phyloP scores from a whole-genome alignment of 2,329 filamentous ascomycete genomes.

The Beauveria rudraprayagi region DNA sequence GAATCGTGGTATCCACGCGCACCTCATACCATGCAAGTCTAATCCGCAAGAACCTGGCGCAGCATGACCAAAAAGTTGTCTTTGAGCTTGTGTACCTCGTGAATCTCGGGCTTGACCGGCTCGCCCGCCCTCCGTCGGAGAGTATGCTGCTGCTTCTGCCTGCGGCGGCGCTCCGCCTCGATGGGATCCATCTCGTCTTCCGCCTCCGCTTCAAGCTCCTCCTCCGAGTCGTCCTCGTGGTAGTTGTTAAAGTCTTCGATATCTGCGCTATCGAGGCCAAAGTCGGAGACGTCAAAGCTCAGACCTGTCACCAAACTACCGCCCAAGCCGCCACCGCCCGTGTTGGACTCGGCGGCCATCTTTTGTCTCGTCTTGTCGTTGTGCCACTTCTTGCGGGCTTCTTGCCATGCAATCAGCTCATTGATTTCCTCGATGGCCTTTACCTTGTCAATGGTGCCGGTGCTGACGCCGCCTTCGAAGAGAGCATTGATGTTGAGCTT shows the following conservation, averaged over 20 bases:
- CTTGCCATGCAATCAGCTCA: slow-evolving; percentile 83
- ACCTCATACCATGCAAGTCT: slow-evolving; percentile 16
- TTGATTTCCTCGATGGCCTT: slow-evolving; percentile 76
- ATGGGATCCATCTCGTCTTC: slow-evolving; percentile 83
- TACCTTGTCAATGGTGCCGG: slow-evolving; percentile 59
- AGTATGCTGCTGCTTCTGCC: slow-evolving; percentile 70
- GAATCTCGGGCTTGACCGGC: slow-evolving; percentile 70
- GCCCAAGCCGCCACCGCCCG: slow-evolving; percentile 30
- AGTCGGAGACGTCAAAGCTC: slow-evolving; percentile 72
- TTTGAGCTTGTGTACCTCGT: slow-evolving; percentile 70
- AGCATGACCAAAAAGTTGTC: slow-evolving; percentile 78
- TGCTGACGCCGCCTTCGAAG: slow-evolving; percentile 69
- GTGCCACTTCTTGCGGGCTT: slow-evolving; percentile 95
- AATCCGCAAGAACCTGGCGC: slow-evolving; percentile 71
- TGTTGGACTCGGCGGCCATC: slow-evolving; percentile 71
- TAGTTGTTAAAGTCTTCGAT: slow-evolving; percentile 64
- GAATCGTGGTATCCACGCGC: not conserved
- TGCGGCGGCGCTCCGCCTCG: slow-evolving; percentile 70
- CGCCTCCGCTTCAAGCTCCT: slow-evolving; percentile 59
- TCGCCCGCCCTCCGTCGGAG: slow-evolving; percentile 75
- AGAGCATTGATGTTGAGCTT: slow-evolving; percentile 92
- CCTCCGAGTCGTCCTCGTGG: slow-evolving; percentile 61
- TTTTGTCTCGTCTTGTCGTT: slow-evolving; percentile 96
- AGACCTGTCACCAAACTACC: slow-evolving; percentile 43
- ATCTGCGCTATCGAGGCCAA: slow-evolving; percentile 81